Base-by-base conservation (phyloP, 1,284 basidiomycete genomes). In the Marasmius oreades region DNA sequence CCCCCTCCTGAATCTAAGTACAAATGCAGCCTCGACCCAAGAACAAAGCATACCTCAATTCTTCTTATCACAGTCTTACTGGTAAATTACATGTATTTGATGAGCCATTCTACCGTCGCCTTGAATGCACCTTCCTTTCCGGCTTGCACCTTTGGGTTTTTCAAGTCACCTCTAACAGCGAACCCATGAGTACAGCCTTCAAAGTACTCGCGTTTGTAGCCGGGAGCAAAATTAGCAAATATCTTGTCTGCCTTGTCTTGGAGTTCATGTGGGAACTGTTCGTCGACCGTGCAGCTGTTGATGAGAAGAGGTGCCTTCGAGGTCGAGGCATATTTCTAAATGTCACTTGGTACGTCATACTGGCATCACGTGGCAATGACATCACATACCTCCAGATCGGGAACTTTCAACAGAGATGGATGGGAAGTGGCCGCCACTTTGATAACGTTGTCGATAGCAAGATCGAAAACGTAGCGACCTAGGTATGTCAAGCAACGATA, bases 81-180 rank as follows among this genome's bases (percentile, higher is more conserved):
- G 14, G 20, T 3, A 24, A 42, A 31, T 64, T 61, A 74, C 43
- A 74, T 46, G 51, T 77, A 64, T 53, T 71, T 63, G 53, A 66
- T 60, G 64, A 84, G 77, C 76, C 76, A 85, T 64, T 80, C 74
- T 10, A 85, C 77, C 2, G 76, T 70, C 23, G 73, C 67, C 65
- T 78, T 78, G 69, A 86, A 84, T 0, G 84, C 73, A 23, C 79
- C 82, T 66, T 88, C 86, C 69, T 86, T 87, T 16, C 73, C 82
- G 16, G 74, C 77, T 67, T 82, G 83, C 51, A 79, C 70, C 53
- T 70, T 67, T 1, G 74, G 72, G 51, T 77, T 69, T 43, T 59
- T 69, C 57, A 78, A 44, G 66, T 82, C 79, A 44, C 84, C 83
- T 45, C 80, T 69, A 22, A 81, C 79, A 10, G 84, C 77, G 65